Base-by-base conservation (phyloP, 495 filamentous ascomycete genomes). In the Tuber melanosporum region DNA sequence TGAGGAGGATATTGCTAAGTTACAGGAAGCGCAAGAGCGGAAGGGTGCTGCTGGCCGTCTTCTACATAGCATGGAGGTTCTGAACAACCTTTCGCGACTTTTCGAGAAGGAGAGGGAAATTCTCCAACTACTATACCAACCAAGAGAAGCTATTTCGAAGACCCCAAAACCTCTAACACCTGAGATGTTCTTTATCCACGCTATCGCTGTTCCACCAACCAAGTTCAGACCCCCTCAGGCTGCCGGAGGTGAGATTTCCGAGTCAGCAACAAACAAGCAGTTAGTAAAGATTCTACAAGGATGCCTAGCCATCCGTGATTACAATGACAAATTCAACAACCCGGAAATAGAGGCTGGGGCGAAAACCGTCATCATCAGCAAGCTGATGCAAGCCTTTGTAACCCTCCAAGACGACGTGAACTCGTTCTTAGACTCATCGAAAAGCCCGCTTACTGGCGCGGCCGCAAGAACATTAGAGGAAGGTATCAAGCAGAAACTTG, bases 401-500 rank as follows among this genome's bases (percentile, higher is more conserved):
- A 86, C 89, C 42, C 88, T 99, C 19, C 96, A 99, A 84, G 93
- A 97, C 73, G 86, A 88, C 70, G 95, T 98, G 75, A 99, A 99
- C 81, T 90, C 92, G 47, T 85, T 98, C 69, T 92, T 98, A 78
- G 96, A 99, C 84, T 87, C 90, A 42, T 90, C 97, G 81, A 90
- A 92, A 77, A 97, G 93, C 83, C 91, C 93, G 19, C 86, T 93
- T 17, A 89, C 90, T 66, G 94, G 94, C 14, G 85, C 88, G 6
- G 93, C 93, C 12, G 91, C 87, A 7, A 89, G 88, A 82, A 85
- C 88, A 71, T 90, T 91, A 70, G 90, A 92, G 76, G 91, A 94
- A 57, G 96, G 96, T 75, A 96, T 99, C 84, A 99, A 98, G 85
- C 96, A 99, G 82, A 92, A 93, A 81, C 88, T 99, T 22, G 96